These are phyloP conservation scores for Suillus luteus DNA, from an alignment of 768 basidiomycete genomes.

Conservation along the genomic window DNA sequence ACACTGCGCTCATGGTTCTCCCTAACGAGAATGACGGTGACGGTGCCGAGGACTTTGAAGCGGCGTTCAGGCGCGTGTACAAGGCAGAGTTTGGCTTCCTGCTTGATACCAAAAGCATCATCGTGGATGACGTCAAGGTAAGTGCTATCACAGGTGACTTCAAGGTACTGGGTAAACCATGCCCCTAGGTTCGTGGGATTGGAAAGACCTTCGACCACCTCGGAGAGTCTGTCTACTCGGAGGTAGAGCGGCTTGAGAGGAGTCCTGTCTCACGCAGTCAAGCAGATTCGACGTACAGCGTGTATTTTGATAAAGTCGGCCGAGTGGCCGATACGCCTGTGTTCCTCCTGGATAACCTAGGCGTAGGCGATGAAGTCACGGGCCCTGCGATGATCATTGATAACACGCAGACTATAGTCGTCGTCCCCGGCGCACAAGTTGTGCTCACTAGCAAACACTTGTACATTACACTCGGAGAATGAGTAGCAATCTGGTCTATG, in stretches of 20 bases:
- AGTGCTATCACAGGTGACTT: conserved; percentile 1
- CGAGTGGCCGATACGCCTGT: conserved; percentile 81
- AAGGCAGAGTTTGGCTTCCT: conserved; percentile 91
- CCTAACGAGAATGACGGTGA: conserved; percentile 51
- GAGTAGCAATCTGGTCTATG: background rate
- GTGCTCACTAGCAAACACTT: conserved; percentile 71
- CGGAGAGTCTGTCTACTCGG: conserved; percentile 76
- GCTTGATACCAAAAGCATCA: conserved; percentile 77
- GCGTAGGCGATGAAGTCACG: conserved; percentile 66
- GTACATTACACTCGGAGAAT: conserved; percentile 42
- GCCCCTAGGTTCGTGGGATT: conserved; percentile 73
- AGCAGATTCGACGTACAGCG: conserved; percentile 58
- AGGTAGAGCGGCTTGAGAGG: conserved; percentile 58
- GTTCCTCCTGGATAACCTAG: conserved; percentile 65
- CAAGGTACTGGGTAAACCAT: background rate
- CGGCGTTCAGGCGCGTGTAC: conserved; percentile 79
- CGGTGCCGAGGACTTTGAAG: conserved; percentile 71
- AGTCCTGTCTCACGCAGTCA: conserved; percentile 39
- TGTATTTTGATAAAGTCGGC: conserved; percentile 83
- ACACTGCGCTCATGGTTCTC: conserved; percentile 89
- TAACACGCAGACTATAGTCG: conserved; percentile 91
- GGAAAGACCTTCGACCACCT: conserved; percentile 88
- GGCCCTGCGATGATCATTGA: conserved; percentile 97
- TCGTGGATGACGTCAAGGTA: conserved; percentile 92
- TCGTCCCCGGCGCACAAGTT: conserved; percentile 73